Conservation (phyloP, 257 asterid genomes). For the Ocimum tenuiflorum region DNA sequence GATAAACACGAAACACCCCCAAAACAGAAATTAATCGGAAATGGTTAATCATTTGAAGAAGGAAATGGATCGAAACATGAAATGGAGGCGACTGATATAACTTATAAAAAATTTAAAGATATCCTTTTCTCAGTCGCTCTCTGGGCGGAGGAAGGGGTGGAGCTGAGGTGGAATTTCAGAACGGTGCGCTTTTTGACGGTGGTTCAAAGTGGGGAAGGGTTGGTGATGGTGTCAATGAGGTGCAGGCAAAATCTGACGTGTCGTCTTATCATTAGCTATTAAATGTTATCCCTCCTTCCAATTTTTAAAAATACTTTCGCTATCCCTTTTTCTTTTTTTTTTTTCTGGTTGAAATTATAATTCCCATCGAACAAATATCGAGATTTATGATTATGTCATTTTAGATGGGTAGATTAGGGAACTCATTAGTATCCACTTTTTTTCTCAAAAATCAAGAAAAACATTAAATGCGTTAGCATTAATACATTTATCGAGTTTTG, state of each 20-base stretch:
- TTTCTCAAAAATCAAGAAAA: too few species aligned
- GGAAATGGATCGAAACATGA: background rate
- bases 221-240: background rate
- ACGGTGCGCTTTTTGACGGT: slow-evolving; percentile 25
- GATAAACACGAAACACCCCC: background rate
- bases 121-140: slow-evolving; percentile 19
- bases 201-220: slow-evolving; percentile 8
- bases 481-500: too few species aligned
- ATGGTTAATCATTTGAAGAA: background rate
- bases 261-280: background rate
- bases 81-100: too few species aligned
- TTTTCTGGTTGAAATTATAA: too few species aligned
- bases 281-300: too few species aligned
- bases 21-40: slow-evolving; percentile 10
- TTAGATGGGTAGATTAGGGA: too few species aligned
- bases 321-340: too few species aligned
- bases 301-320: too few species aligned
- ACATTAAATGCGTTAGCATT: too few species aligned
- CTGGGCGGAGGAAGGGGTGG: slow-evolving; percentile 19
- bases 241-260: slow-evolving; percentile 5
- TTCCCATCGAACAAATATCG: too few species aligned
- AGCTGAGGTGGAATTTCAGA: slow-evolving; percentile 37
- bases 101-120: background rate
- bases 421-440: too few species aligned
- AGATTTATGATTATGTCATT: too few species aligned